Evolutionary conservation across 345 rosid species (phyloP), one percentile per base, ranked within the genome.

Genomic region (Psidium guajava): DNA sequence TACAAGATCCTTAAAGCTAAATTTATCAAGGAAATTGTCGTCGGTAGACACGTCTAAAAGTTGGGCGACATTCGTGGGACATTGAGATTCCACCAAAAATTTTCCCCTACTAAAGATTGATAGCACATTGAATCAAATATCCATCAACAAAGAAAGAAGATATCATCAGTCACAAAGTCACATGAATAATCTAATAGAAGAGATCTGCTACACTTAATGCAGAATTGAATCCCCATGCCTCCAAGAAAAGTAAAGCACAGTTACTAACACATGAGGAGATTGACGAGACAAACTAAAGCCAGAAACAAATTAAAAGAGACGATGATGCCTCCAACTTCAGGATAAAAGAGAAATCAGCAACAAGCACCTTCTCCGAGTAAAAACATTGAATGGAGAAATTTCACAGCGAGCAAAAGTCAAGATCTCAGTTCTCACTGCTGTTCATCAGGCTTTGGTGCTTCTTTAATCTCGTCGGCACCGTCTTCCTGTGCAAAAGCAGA

Each of bases 391-490:
- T 86, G 80, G 80, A 69, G 80, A 69, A 36, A 69, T 82, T 53
- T 21, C 83, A 55, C 86, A 83, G 90, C 47, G 84, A 32, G 51
- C 32, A 59, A 5, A 5, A 0, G n/a, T 54, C 42, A 20, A 27
- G 84, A 18, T 11, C 44, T 53, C 44, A 27, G 84, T 18, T 11
- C 44, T 53, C 44, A 92, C 91, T 88, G 93, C 90, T 92, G 88
- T 82, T 93, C 97, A 20, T 91, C 94, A 32, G 92, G 91, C 89
- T 94, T 97, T 18, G 98, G 64, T 53, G 96, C 91, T 89, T 97
- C 97, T 91, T 97, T 97, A 86, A 95, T 94, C 89, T 95, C 98
- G 7, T 96, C 99, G 20, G 92, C 95, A 25, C 93, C 98, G 82
- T 95, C 98, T 25, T 95, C 98, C 98, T 97, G 90, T 61, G 32